Base-by-base conservation (phyloP, 2,329 filamentous ascomycete species). In the Endothia cerciana region DNA sequence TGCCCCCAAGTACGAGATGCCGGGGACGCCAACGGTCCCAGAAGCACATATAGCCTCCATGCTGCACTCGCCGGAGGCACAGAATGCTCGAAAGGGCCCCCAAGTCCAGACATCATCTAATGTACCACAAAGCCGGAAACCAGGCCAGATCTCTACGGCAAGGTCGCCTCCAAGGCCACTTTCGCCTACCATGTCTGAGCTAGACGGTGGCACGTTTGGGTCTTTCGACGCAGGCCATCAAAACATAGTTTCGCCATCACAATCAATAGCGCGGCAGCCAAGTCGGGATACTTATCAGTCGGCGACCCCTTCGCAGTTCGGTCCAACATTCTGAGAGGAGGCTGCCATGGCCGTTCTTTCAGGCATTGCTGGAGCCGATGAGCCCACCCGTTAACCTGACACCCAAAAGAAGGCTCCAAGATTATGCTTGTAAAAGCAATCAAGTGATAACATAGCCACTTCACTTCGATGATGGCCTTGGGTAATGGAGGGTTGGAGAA, bases 121-220 rank as follows among this genome's bases (percentile, higher is more conserved):
- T 6, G 1, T 58, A 15, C n/a, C n/a, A 17, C n/a, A 40, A 11
- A 28, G 36, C 13, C 2, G 19, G 8, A 40, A 15, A 11, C 15
- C 3, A 13, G 17, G 53, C 17, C 53, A 56, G 30, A 25, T 38
- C 5, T 38, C 53, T 38, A 15, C 28, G 2, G 17, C 4, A 28
- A 25, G 11, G 47, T 51, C 47, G 2, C 47, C 53, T 38, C n/a
- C 30, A n/a, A 30, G 53, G 2, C 30, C 30, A 19, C 30, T 56
- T 11, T 56, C 55, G 55, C 36, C 55, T 8, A 41, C 33, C n/a
- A 59, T 59, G 57, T 58, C 55, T 2, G 55, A 58, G 36, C 22
- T 58, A 19, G 55, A 58, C n/a, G 36, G 55, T 28, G 33, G 28
- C 11, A 25, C 33, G n/a, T 5, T 17, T 36, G 36, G 38, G 13